These are phyloP conservation scores for Tremellales sp. DNA, from an alignment of 1,284 basidiomycete genomes.

Conservation along the genomic window DNA sequence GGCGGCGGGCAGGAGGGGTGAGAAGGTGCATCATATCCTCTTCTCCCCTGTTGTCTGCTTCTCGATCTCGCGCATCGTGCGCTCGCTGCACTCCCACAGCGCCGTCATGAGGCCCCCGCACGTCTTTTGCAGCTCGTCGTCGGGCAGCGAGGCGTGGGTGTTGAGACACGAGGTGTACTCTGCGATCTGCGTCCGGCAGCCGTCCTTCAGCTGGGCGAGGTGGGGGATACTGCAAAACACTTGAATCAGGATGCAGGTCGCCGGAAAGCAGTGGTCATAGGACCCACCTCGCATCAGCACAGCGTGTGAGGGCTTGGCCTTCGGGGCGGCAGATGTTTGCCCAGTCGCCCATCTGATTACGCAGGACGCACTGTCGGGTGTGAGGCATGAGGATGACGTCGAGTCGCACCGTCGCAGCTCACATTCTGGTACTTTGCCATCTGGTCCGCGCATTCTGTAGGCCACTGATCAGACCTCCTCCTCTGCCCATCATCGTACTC, in stretches of 20 bases:
- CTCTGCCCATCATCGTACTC: constrained; percentile 10
- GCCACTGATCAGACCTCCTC: background rate
- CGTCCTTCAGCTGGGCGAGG: constrained; percentile 37
- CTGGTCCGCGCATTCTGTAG: constrained; percentile 42
- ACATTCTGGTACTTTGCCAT: constrained; percentile 47
- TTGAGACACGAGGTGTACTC: constrained; percentile 41
- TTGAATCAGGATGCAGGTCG: too few relatives aligned
- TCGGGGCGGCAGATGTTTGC: constrained; percentile 35
- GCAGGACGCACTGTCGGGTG: constrained; percentile 35
- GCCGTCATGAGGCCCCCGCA: constrained; percentile 36
- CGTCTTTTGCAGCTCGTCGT: constrained; percentile 30
- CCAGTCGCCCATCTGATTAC: constrained; percentile 44
- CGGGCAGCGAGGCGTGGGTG: constrained; percentile 22
- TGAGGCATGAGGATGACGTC: background rate
- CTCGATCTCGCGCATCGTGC: constrained; percentile 26
- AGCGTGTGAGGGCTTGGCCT: constrained; percentile 36
- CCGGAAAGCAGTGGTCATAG: background rate
- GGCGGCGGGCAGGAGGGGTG: too few relatives aligned
- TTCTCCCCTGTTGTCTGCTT: too few relatives aligned
- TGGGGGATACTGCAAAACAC: constrained; percentile 35
- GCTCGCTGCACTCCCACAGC: constrained; percentile 45
- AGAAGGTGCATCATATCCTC: too few relatives aligned
- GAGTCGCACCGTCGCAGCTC: constrained; percentile 5
- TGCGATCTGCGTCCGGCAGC: constrained; percentile 34
- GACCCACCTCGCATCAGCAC: constrained; percentile 42